phyloP scores from a whole-genome alignment of 805 yeast species.

The Metschnikowia koreensis region DNA sequence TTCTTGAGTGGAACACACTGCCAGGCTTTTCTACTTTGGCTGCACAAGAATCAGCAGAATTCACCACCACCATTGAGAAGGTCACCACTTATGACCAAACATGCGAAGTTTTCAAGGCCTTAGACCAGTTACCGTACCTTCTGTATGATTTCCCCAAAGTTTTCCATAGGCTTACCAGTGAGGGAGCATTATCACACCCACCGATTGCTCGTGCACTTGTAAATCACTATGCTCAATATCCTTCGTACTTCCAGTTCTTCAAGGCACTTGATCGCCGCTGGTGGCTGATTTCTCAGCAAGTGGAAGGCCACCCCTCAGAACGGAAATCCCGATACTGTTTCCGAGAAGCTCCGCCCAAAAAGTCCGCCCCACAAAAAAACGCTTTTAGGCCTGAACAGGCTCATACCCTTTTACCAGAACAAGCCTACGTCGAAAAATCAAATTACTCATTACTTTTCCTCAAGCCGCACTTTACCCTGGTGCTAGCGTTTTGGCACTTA shows the following conservation, averaged over 20 bases:
- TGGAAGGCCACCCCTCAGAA: not conserved
- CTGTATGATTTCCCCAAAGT: not conserved
- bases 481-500: too few species aligned
- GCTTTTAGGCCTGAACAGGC: not conserved
- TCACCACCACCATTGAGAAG: not conserved
- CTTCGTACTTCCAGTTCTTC: constrained; percentile 3
- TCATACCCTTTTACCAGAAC: too few species aligned
- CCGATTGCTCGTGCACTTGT: constrained; percentile 1
- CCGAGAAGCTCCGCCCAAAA: not conserved
- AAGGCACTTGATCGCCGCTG: constrained; percentile 4
- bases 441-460: not conserved
- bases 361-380: not conserved
- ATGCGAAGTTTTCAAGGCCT: not conserved
- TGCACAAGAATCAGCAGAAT: not conserved
- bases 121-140: not conserved
- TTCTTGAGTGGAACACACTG: not conserved
- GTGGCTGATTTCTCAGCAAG: not conserved
- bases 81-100: not conserved
- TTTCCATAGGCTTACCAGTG: not conserved
- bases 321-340: constrained; percentile 1
- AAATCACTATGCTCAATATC: not conserved
- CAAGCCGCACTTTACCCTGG: not conserved
- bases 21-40: not conserved
- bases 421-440: too few species aligned
- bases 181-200: constrained; percentile 1